Evolutionary conservation across 2,329 filamentous ascomycete genomes (phyloP), one percentile per base, ranked within the genome.

Genomic region (Fusarium humuli): DNA sequence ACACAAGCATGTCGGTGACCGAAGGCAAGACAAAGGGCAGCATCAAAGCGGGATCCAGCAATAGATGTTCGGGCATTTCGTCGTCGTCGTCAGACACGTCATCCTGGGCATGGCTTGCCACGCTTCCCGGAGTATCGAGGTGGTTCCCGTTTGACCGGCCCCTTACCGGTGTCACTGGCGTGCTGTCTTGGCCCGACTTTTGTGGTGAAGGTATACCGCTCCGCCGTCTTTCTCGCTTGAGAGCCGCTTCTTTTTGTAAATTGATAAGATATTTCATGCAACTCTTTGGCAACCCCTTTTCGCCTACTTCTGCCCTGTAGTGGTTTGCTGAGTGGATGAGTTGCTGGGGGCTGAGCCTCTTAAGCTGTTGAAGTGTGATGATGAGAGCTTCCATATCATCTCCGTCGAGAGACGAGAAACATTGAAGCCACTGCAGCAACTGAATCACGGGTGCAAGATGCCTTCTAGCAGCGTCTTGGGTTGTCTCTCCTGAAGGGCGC

Each of bases 1-100:
- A 95, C 49, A 99, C 89, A 49, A 98, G 86, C 96, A 99, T 99
- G 79, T 99, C 96, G 27, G 94, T 98, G 61, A 94, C 96, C 3
- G 95, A 97, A 3, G 96, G 96, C 29, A 99, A 84, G n/a, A 92
- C 92, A 78, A 99, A 99, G 0, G 96, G 96, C 27, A 99, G 86
- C 87, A 98, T 97, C 64, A 97, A 84, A 4, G 94, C 92, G 5
- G 95, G 94, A 76, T 98, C 94, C 56, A 98, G 82, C 45, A 98
- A 88, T 37, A 98, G 85, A 64, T 92, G 87, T 72, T 93, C 89
- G 0, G 92, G 91, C 16, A 90, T 84, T 65, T 93, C 90, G 46
- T 91, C 89, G 12, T 91, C 88, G 12, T 91, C 88, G 18, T 91
- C 89, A 3, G 79, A 81, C 30, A 73, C 77, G 22, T 77, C 75